Base-by-base conservation (phyloP, 495 filamentous ascomycete species). In the Aspergillus haitiensis region DNA sequence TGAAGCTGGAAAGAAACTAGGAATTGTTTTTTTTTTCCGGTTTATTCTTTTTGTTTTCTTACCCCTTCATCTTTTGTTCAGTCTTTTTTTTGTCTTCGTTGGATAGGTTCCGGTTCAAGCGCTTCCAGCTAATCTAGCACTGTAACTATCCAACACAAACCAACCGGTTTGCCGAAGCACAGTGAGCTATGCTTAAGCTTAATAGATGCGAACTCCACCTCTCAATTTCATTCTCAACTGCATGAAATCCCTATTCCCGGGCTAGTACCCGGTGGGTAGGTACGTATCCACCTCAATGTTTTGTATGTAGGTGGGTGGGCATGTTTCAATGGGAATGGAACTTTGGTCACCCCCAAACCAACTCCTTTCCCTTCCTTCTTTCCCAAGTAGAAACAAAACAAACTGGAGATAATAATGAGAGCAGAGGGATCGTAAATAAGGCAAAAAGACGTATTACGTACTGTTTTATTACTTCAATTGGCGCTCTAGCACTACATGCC, bases 231-330 rank as follows among this genome's bases (percentile, higher is more conserved):
- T 47, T 47, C 27, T 47, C 44, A 47, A 10, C 44, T 31, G 53
- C 27, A 40, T 27, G 10, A 46, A 15, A 44, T 6, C 0, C 21
- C 21, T 27, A 39, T 4, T 18, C 27, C 12, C 31, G 11, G 44
- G 10, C 27, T 33, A 44, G 15, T 33, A 40, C 56, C 56, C 39
- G 40, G 39, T 59, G 48, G 49, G 33, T 53, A 52, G 49, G 18
- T 53, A 53, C 39, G 27, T 52, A 13, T 18, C 21, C 21, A 27
- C 21, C 21, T 27, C 21, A 27, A 27, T 27, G 21, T 27, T 27
- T 47, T 47, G 44, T 18, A 15, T 18, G 10, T 18, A 47, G 6
- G 50, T 13, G 7, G 9, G 27, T 6, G 15, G n/a, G 6, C n/a
- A n/a, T 35, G 12, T 34, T 52, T 52, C 36, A 21, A 18, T 16